Base-by-base conservation (phyloP, 768 basidiomycete genomes). In the Coprinopsis cinerea region DNA sequence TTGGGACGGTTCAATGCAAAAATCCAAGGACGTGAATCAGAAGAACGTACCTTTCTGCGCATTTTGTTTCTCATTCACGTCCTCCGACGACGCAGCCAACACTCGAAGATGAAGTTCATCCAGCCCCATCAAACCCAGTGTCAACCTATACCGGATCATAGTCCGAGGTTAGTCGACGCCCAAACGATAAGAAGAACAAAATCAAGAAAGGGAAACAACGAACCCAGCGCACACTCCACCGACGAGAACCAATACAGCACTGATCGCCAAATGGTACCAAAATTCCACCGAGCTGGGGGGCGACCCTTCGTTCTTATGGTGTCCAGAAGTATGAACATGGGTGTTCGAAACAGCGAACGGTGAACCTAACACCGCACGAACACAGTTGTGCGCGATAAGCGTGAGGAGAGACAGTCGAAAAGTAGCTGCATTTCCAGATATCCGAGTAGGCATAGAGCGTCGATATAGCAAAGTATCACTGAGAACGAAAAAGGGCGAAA, bases 201-300 rank as follows among this genome's bases (percentile, higher is more conserved):
- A 13, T 13, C 13, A 24, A 44, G 9, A 34, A 26, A 28, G 7
- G 22, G n/a, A 41, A 24, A 7, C 9, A 11, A 67, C 80, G 44
- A 50, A 88, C 93, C 94, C 94, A 7, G 94, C 90, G 61, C 96
- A 96, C 2, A 93, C 84, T 41, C 94, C 94, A 2, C 94, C 94
- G 0, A 80, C 70, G 2, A 98, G 67, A 6, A 98, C 92, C 24
- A 98, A 74, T 2, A 68, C 60, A 2, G 67, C 71, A 46, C 85
- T 87, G 44, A 92, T 66, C 20, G 75, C 53, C 27, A 96, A 66
- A 60, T 92, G 89, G 52, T 68, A 80, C 74, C 77, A 88, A 64
- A 92, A 96, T 48, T 79, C 79, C 1, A 82, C 72, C 0, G 84
- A 81, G 25, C 77, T 52, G 17, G 51, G 51, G 27, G 45, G 44